Base-by-base conservation (phyloP, 495 filamentous ascomycete species). In the Tuber microsphaerosporum region DNA sequence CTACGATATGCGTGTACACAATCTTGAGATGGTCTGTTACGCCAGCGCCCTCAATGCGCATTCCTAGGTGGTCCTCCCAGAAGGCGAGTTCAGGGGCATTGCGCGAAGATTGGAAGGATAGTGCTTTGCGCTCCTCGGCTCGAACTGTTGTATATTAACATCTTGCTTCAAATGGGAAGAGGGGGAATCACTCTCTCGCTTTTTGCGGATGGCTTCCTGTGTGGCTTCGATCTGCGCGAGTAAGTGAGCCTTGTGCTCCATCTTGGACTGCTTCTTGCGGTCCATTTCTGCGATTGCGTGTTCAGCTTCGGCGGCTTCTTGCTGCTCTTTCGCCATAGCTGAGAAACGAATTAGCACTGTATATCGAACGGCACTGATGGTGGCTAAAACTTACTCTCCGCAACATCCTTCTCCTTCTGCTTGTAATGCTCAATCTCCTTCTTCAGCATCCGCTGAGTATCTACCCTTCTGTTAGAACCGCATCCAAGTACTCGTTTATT, bases 11-110 rank as follows among this genome's bases (percentile, higher is more conserved):
- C n/a, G 88, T 93, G 82, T 91, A 99, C 7, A 94, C 88, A 85
- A 99, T 97, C 84, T 94, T 96, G 76, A 99, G 86, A 51, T 92
- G 87, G 84, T 97, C 94, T 73, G 91, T 90, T 71, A 88, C 87
- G 0, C 94, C 94, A 0, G 92, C 92, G 6, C 95, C 95, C 83
- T 98, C 94, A 82, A 99, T 94, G 71, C 91, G 86, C 85, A 98
- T 80, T 75, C 94, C 92, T 76, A 99, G 86, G 83, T 93, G 93
- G 74, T 92, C 91, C 81, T 96, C 90, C 96, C 96, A 99, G 84
- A 99, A 98, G 56, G 93, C 91, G 56, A 98, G 87, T 84, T 99
- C 95, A 3, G 95, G 95, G 68, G 91, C 88, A 84, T 98, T 97
- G 76, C 92, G 91, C 65, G 92, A 88, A 48, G 91, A 87, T 84